Evolutionary conservation across 345 rosid genomes (phyloP).

Genomic region (Kernera saxatilis): DNA sequence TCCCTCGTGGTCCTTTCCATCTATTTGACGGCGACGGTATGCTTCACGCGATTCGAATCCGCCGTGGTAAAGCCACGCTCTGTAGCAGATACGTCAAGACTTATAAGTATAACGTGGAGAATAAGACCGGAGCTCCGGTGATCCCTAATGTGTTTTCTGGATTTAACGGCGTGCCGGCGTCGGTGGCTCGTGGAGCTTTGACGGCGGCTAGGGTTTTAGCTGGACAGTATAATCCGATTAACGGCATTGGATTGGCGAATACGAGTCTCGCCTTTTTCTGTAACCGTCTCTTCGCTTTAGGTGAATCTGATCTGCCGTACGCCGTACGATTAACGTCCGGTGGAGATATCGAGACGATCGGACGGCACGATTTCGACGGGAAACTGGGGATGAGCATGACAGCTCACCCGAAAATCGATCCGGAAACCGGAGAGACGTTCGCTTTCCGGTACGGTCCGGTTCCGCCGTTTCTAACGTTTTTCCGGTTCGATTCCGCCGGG

Average conservation of each 20-base stretch:
- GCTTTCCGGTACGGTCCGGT: conserved; percentile 37
- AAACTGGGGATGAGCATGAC: conserved; percentile 33
- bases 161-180: conserved; percentile 29
- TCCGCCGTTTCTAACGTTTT: conserved; percentile 31
- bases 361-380: conserved; percentile 33
- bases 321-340: conserved; percentile 6
- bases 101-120: conserved; percentile 27
- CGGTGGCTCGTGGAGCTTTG: conserved; percentile 34
- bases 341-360: conserved; percentile 32
- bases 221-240: conserved; percentile 29
- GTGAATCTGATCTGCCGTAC: conserved; percentile 36
- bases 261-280: conserved; percentile 31
- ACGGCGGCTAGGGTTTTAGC: conserved; percentile 24
- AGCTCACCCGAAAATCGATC: conserved; percentile 34
- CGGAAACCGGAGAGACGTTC: conserved; percentile 26
- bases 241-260: conserved; percentile 35
- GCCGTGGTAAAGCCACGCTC: conserved; percentile 26
- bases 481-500: conserved; percentile 30
- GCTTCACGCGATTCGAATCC: conserved; percentile 34
- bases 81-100: conserved; percentile 38
- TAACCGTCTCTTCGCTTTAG: conserved; percentile 35
- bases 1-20: conserved; percentile 39
- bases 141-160: conserved; percentile 33
- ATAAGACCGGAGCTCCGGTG: conserved; percentile 25
- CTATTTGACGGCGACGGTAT: conserved; percentile 38